These are phyloP conservation scores for Cynanchum wilfordii DNA, from an alignment of 257 asterid species.

Conservation along the genomic window DNA sequence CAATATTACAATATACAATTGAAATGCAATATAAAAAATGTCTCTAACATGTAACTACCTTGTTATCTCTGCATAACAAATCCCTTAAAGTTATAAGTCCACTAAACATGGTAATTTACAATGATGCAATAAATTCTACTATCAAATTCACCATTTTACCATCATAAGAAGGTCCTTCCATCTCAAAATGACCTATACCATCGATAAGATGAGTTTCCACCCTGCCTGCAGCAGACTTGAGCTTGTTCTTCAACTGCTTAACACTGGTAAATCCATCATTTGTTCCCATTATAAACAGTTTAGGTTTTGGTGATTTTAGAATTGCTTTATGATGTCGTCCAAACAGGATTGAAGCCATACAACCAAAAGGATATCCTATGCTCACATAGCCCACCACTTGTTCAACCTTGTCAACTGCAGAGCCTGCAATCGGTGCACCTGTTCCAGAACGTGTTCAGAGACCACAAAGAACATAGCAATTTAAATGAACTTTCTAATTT, in stretches of 20 bases:
- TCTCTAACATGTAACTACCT: too few species aligned
- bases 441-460: conserved; percentile 10
- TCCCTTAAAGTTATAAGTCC: too few species aligned
- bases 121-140: conserved; percentile 27
- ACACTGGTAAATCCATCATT: conserved; percentile 52
- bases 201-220: conserved; percentile 43
- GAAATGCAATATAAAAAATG: too few species aligned
- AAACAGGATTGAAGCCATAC: conserved; percentile 44
- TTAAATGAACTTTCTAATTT: too few species aligned
- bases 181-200: conserved; percentile 50
- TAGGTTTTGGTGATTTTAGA: conserved; percentile 41
- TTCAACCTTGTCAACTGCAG: conserved; percentile 45
- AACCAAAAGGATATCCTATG: too few species aligned
- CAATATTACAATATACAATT: too few species aligned
- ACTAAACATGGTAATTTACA: conserved; percentile 17
- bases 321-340: conserved; percentile 48
- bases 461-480: too few species aligned
- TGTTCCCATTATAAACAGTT: conserved; percentile 58
- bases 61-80: too few species aligned
- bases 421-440: conserved; percentile 65
- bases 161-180: conserved; percentile 53
- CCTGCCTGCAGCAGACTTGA: conserved; percentile 35
- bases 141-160: conserved; percentile 39
- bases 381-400: conserved; percentile 49
- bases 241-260: conserved; percentile 48